These are phyloP conservation scores for Botrytis elliptica DNA, from an alignment of 2,329 filamentous ascomycete genomes.

Conservation along the genomic window DNA sequence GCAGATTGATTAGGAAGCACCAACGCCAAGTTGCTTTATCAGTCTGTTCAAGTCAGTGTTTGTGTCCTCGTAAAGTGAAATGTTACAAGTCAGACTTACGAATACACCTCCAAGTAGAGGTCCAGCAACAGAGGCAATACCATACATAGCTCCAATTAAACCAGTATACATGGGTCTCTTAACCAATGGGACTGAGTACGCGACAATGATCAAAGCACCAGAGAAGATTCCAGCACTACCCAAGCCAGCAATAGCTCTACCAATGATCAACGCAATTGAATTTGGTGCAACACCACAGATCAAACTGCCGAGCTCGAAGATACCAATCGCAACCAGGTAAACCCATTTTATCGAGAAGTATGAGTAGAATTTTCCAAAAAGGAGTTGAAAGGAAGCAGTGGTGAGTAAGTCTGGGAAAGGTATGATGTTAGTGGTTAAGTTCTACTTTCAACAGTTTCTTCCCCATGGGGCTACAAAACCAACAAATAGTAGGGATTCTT, in stretches of 20 bases:
- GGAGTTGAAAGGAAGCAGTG: constrained; percentile 28
- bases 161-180: constrained; percentile 25
- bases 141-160: constrained; percentile 49
- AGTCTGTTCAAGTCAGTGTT: constrained; percentile 20
- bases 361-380: constrained; percentile 39
- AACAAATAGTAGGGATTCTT: constrained; percentile 40
- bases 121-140: constrained; percentile 27
- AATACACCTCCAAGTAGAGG: constrained; percentile 40
- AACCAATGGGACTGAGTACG: constrained; percentile 24
- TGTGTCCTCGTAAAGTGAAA: neutral
- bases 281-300: constrained; percentile 40
- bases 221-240: constrained; percentile 33
- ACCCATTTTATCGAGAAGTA: constrained; percentile 39
- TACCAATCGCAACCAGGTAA: constrained; percentile 38
- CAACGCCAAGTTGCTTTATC: constrained; percentile 38
- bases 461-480: neutral
- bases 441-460: neutral
- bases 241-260: constrained; percentile 39
- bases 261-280: constrained; percentile 40
- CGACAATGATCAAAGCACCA: constrained; percentile 36
- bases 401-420: constrained; percentile 11
- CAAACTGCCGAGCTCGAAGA: constrained; percentile 41
- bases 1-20: constrained; percentile 32
- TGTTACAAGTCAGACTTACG: constrained; percentile 20
- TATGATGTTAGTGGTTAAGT: neutral